Evolutionary conservation across 768 basidiomycete species (phyloP), one percentile per base, ranked within the genome.

Genomic region (Tylopilus rubrobrunneus): DNA sequence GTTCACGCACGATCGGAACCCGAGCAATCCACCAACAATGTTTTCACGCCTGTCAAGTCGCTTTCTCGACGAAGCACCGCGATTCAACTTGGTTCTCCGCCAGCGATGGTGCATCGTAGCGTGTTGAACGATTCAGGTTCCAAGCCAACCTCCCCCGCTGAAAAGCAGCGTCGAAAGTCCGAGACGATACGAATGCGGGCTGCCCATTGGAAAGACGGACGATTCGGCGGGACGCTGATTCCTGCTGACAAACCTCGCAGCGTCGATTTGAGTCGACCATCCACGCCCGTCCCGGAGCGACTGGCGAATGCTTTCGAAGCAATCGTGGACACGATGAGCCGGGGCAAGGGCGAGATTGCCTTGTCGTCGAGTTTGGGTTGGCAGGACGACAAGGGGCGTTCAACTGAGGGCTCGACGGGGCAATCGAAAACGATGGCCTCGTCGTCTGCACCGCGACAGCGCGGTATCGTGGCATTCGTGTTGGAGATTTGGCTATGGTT

Each of bases 401-500:
- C 55, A 17, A 17, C 17, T 19, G 54, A 49, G 19, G 41, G 42
- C 37, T 41, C 56, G 8, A 5, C n/a, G 4, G 43, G 27, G 7
- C 46, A 25, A n/a, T 58, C 59, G 6, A 45, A 46, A 31, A 43
- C 52, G 27, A 47, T 53, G 51, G 55, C 59, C 53, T 55, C 62
- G 5, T n/a, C 51, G 17, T 39, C 52, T 19, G 48, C 51, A 15
- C 66, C 67, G 0, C 68, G 65, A 52, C 63, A 68, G 15, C 71
- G 74, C 7, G 62, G 69, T 7, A 56, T 76, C 21, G 71, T 73
- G 33, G 71, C 65, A 39, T 70, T 86, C 46, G 66, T 91, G 58
- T 61, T 92, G 46, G 87, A 90, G 71, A 66, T 88, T 21, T 92
- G 91, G 91, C 68, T 92, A 57, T 90, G 89, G 88, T 67, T 91